phyloP scores from a whole-genome alignment of 225 moss, liverwort and hornwort species.

The Polytrichum commune region DNA sequence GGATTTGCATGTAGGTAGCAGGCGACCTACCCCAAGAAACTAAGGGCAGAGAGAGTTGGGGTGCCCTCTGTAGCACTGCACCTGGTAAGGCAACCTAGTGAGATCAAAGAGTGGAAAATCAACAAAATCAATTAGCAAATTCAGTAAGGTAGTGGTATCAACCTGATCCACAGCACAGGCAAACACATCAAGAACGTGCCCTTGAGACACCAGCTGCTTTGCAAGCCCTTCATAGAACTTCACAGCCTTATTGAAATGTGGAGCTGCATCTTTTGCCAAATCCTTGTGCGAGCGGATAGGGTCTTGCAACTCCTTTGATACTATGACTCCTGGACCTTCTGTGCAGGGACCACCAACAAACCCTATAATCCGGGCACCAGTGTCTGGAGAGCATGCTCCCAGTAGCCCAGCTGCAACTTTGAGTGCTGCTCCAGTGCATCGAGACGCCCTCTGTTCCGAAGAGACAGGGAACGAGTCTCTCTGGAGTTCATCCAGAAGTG shows the following conservation, averaged over 20 bases:
- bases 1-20: too few relatives aligned
- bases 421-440: conserved; percentile 93
- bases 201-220: conserved; percentile 91
- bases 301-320: conserved; percentile 84
- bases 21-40: too few relatives aligned
- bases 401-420: conserved; percentile 93
- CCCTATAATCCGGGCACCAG: conserved; percentile 89
- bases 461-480: conserved; percentile 87
- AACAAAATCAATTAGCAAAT: too few relatives aligned
- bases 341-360: conserved; percentile 98
- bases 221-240: conserved; percentile 91
- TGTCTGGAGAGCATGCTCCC: conserved; percentile 88
- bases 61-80: too few relatives aligned
- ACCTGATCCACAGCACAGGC: conserved; percentile 99
- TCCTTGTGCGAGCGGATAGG: conserved; percentile 97
- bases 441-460: conserved; percentile 76
- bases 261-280: conserved; percentile 79
- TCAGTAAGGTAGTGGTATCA: too few relatives aligned
- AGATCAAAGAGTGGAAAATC: too few relatives aligned
- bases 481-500: conserved; percentile 90
- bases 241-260: conserved; percentile 80
- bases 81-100: too few relatives aligned
- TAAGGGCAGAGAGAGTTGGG: too few relatives aligned
- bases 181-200: conserved; percentile 96
- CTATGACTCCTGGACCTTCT: conserved; percentile 92